Percentiles rank a stretch among this genome's conserved stretches.
phyloP scores from a whole-genome alignment of 1,139 yeast genomes.

The Hyphopichia wangnamkhiaoensis region DNA sequence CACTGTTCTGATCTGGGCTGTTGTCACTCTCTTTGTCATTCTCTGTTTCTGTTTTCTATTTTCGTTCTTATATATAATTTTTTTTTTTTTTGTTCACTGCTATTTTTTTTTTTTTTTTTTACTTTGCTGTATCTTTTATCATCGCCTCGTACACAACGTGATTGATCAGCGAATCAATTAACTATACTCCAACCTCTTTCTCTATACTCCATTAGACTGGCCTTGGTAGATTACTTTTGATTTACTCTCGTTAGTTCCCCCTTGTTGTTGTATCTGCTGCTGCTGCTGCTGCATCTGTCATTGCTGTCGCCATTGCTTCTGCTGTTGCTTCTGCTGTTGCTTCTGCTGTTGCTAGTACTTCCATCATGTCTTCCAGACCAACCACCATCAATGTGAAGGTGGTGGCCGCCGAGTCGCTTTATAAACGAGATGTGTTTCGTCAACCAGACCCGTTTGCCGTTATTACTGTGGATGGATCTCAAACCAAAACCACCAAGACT shows the following conservation, averaged over 20 bases:
- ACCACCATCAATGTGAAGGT: conserved; percentile 66
- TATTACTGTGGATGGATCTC: conserved; percentile 93
- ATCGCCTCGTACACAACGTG: not conserved
- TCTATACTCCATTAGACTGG: no score
- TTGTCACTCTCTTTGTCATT: no score
- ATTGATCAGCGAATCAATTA: not conserved
- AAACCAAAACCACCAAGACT: conserved; percentile 91
- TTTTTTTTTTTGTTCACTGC: not conserved
- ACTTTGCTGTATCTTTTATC: not conserved
- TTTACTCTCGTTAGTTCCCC: no score
- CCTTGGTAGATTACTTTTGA: no score
- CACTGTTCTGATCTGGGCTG: no score
- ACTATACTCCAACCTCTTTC: no score
- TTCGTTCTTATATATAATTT: not conserved
- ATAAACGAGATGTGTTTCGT: conserved; percentile 91
- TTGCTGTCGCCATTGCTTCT: not conserved
- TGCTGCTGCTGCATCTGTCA: no score
- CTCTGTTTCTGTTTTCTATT: not conserved
- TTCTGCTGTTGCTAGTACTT: not conserved
- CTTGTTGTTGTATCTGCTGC: no score
- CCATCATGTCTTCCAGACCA: conserved; percentile 19
- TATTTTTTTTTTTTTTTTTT: not conserved
- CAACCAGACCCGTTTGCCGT: conserved; percentile 99
- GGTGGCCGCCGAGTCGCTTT: conserved; percentile 94
- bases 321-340: not conserved